Percentiles rank a stretch among this genome's conserved stretches.
Conservation (phyloP, 768 basidiomycete species). For the Pulveroboletus frians region DNA sequence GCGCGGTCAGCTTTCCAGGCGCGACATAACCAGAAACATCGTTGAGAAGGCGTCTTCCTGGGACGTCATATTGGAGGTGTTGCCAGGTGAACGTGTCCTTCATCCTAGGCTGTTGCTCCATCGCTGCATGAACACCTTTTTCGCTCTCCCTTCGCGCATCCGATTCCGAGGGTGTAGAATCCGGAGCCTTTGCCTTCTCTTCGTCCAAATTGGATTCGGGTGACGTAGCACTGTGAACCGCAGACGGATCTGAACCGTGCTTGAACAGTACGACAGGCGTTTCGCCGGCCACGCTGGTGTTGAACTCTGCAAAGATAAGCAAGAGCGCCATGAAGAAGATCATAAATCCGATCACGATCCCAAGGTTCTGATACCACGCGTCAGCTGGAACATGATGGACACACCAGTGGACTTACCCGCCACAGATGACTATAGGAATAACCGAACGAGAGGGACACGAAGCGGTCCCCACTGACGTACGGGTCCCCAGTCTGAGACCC, state of each 20-base stretch:
- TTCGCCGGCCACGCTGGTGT: conserved; percentile 33
- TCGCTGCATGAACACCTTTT: conserved; percentile 26
- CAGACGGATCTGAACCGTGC: conserved; percentile 41
- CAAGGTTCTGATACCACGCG: conserved; percentile 48
- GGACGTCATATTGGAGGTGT: conserved; percentile 61
- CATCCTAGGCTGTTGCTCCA: conserved; percentile 32
- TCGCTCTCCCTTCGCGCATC: conserved; percentile 6
- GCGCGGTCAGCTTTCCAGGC: conserved; percentile 74
- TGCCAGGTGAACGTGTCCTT: conserved; percentile 78
- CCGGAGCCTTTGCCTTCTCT: conserved; percentile 23
- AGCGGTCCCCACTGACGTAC: conserved; percentile 58
- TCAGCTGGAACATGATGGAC: conserved; percentile 16
- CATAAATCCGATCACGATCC: conserved; percentile 64
- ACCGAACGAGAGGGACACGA: conserved; percentile 40
- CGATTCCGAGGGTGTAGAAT: conserved; percentile 2
- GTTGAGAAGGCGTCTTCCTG: conserved; percentile 54
- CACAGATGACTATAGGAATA: conserved; percentile 45
- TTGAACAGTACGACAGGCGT: conserved; percentile 59
- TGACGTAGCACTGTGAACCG: conserved; percentile 18
- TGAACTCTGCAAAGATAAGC: conserved; percentile 56
- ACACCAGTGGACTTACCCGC: conserved; percentile 34
- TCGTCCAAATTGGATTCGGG: conserved; percentile 24
- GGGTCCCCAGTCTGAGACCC: conserved; percentile 59
- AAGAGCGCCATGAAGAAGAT: conserved; percentile 51
- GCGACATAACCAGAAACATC: conserved; percentile 76